Conservation (phyloP, 768 basidiomycete genomes). For the Zangia roseola region DNA sequence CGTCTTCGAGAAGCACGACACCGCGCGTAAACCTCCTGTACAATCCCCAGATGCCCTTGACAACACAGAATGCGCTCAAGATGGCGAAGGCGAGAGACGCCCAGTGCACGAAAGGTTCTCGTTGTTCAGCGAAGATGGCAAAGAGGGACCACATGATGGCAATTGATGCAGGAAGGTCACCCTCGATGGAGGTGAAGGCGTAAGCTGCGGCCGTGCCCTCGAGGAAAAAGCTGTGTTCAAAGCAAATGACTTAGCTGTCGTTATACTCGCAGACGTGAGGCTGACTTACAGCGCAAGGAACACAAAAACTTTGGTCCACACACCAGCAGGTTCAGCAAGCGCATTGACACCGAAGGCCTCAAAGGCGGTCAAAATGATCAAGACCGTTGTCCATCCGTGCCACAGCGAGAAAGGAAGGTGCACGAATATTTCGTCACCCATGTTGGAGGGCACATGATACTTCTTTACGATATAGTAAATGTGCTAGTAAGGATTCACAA, state of each 20-base stretch:
- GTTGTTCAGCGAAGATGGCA: slow-evolving; percentile 85
- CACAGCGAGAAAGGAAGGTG: slow-evolving; percentile 96
- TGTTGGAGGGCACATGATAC: slow-evolving; percentile 60
- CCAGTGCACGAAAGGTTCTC: slow-evolving; percentile 81
- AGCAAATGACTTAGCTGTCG: slow-evolving; percentile 5
- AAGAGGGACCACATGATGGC: slow-evolving; percentile 93
- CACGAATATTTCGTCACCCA: slow-evolving; percentile 82
- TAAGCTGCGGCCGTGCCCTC: slow-evolving; percentile 92
- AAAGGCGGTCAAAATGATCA: slow-evolving; percentile 79
- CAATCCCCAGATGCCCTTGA: slow-evolving; percentile 69
- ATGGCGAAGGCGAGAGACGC: slow-evolving; percentile 81
- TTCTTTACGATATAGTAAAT: slow-evolving; percentile 96
- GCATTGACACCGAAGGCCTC: slow-evolving; percentile 88
- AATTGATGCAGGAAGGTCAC: slow-evolving; percentile 89
- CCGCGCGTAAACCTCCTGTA: slow-evolving; percentile 43
- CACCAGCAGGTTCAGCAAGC: slow-evolving; percentile 57
- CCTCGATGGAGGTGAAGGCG: slow-evolving; percentile 86
- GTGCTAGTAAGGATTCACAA: slow-evolving; percentile 45
- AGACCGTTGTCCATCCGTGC: slow-evolving; percentile 89
- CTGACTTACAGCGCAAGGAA: slow-evolving; percentile 78
- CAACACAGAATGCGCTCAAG: slow-evolving; percentile 79
- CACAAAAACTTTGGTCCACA: slow-evolving; percentile 94
- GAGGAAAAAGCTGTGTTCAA: slow-evolving; percentile 71
- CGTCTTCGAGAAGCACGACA: slow-evolving; percentile 71
- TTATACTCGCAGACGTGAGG: background rate